phyloP scores from a whole-genome alignment of 2,329 filamentous ascomycete species.

The Grosmannia serpens region DNA sequence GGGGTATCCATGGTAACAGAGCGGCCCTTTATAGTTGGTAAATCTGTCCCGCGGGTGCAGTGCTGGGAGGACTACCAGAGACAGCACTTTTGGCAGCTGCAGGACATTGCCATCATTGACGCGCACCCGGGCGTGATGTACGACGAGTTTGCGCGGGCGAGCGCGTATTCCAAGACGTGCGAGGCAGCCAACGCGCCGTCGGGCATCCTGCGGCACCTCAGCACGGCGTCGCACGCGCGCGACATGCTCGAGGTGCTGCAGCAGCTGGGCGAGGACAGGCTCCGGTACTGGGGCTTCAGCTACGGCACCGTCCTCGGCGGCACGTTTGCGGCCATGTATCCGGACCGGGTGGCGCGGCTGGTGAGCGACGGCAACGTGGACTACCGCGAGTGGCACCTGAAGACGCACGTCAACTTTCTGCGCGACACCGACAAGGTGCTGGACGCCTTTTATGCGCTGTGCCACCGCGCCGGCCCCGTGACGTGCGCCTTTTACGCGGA shows the following conservation, averaged over 20 bases:
- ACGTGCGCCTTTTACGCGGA: constrained; percentile 32
- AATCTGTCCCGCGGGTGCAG: constrained; percentile 36
- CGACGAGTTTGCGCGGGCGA: constrained; percentile 31
- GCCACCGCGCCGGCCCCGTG: constrained; percentile 37
- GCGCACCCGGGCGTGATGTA: constrained; percentile 33
- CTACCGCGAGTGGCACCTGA: constrained; percentile 41
- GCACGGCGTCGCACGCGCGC: constrained; percentile 32
- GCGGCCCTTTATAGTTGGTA: constrained; percentile 23
- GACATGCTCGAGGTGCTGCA: constrained; percentile 36
- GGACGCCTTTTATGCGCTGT: constrained; percentile 40
- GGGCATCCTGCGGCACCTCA: constrained; percentile 27
- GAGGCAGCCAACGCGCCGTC: constrained; percentile 25
- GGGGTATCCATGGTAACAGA: background rate
- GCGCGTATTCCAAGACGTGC: constrained; percentile 30
- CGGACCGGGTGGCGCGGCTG: constrained; percentile 36
- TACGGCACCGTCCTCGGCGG: constrained; percentile 42
- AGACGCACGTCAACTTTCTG: constrained; percentile 33
- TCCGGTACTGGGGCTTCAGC: constrained; percentile 43
- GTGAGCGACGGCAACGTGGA: constrained; percentile 43
- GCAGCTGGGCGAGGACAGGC: constrained; percentile 27
- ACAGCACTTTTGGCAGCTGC: constrained; percentile 29
- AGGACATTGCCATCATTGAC: constrained; percentile 33
- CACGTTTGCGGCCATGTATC: constrained; percentile 40
- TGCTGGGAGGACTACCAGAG: constrained; percentile 36
- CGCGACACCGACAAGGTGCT: constrained; percentile 44